These are phyloP conservation scores for Detonula confervacea DNA, from an alignment of 352 stramenopile genomes.

Conservation along the genomic window DNA sequence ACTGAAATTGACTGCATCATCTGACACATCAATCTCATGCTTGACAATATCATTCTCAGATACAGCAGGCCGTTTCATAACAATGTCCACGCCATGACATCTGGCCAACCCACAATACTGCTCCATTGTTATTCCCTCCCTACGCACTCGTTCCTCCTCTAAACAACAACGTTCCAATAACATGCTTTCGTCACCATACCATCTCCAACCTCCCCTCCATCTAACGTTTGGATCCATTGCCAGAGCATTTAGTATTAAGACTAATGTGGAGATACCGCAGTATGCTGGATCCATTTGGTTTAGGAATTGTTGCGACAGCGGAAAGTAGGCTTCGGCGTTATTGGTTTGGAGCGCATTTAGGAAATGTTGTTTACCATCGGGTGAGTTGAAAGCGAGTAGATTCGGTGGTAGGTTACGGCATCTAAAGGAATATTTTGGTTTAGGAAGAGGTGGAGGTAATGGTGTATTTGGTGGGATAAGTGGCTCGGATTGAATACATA, in stretches of 20 bases:
- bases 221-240: conserved; percentile 84
- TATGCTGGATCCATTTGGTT: conserved; percentile 88
- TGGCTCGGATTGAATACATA: conserved; percentile 22
- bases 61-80: conserved; percentile 59
- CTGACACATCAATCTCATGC: not conserved
- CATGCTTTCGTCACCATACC: conserved; percentile 86
- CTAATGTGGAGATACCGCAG: conserved; percentile 88
- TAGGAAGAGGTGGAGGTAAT: conserved; percentile 57
- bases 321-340: conserved; percentile 90
- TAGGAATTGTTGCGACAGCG: conserved; percentile 84
- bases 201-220: conserved; percentile 89
- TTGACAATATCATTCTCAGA: not conserved
- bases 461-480: conserved; percentile 33
- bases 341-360: conserved; percentile 81
- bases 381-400: conserved; percentile 88
- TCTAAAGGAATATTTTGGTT: conserved; percentile 87
- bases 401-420: conserved; percentile 86
- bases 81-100: conserved; percentile 73
- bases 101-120: conserved; percentile 76
- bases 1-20: conserved; percentile 5
- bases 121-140: conserved; percentile 78
- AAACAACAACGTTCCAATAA: conserved; percentile 88
- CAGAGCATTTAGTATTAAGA: conserved; percentile 89
- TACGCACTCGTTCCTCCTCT: conserved; percentile 68
- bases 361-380: conserved; percentile 88